phyloP scores from a whole-genome alignment of 441 rosid species.

The Populus hybrid region DNA sequence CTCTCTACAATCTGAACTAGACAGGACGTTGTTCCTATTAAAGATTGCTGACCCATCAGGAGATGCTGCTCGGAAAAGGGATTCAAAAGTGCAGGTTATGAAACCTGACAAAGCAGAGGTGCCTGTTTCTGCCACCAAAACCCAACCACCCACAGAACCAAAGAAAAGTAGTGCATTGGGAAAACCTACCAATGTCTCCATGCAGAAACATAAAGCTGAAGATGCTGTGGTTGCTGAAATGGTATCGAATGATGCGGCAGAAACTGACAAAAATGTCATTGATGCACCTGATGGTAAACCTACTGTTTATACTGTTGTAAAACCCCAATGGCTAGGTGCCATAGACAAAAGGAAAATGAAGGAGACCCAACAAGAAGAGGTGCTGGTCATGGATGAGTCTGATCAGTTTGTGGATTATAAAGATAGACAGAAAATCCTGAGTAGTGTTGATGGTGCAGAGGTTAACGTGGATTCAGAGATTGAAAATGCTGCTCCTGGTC shows the following conservation, averaged over 20 bases:
- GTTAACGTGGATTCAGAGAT: conserved; percentile 30
- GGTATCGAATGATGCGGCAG: conserved; percentile 32
- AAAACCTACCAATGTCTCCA: conserved; percentile 31
- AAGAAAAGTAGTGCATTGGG: conserved; percentile 26
- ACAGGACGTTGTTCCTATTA: conserved; percentile 67
- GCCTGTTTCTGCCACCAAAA: conserved; percentile 32
- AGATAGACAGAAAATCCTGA: conserved; percentile 64
- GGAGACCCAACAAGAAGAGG: conserved; percentile 41
- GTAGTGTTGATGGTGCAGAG: conserved; percentile 20
- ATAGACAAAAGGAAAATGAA: conserved; percentile 44
- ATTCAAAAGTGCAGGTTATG: conserved; percentile 38
- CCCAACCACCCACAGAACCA: conserved; percentile 30
- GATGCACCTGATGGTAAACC: conserved; percentile 41
- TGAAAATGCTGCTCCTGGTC: conserved; percentile 65
- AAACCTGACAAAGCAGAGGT: conserved; percentile 30
- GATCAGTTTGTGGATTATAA: conserved; percentile 81
- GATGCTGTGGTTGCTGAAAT: conserved; percentile 19
- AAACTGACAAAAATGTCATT: conserved; percentile 32
- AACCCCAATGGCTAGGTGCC: conserved; percentile 99
- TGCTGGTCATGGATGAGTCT: conserved; percentile 31
- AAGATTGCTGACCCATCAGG: conserved; percentile 94
- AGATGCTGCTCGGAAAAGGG: conserved; percentile 72
- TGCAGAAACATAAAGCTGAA: conserved; percentile 28
- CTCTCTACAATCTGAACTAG: conserved; percentile 66
- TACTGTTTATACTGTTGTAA: conserved; percentile 45